Conservation (phyloP, 176 grass and related monocot species). For the Phoenix roebelenii region DNA sequence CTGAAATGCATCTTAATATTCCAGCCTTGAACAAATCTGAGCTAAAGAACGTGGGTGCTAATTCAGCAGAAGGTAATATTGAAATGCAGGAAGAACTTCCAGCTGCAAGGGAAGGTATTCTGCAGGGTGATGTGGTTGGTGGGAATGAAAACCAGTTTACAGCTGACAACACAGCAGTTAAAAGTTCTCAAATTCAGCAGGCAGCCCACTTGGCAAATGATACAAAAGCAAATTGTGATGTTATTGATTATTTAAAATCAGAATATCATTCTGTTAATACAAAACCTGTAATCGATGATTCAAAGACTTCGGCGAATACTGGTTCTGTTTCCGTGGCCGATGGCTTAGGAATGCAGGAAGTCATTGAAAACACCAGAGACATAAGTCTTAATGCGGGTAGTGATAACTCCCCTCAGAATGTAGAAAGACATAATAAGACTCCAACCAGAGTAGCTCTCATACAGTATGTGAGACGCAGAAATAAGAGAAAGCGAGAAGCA, state of each 20-base stretch:
- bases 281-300: conserved; percentile 9
- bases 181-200: conserved; percentile 7
- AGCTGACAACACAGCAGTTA: background rate
- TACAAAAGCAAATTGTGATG: conserved; percentile 4
- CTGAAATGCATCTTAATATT: conserved; percentile 49
- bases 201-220: conserved; percentile 13
- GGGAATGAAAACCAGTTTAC: background rate
- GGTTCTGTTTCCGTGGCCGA: background rate
- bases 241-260: conserved; percentile 6
- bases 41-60: conserved; percentile 27
- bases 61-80: conserved; percentile 16
- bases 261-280: background rate
- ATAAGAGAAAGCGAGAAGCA: conserved; percentile 34
- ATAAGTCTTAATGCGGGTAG: background rate
- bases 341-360: background rate
- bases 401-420: background rate
- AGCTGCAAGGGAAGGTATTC: background rate
- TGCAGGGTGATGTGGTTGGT: background rate
- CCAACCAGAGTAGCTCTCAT: conserved; percentile 48
- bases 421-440: conserved; percentile 26
- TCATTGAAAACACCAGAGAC: conserved; percentile 4
- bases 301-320: conserved; percentile 5
- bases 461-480: conserved; percentile 47
- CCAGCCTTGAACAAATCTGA: conserved; percentile 29
- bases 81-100: conserved; percentile 13